Evolutionary conservation across 306 rosid species (phyloP).

Genomic region (Luffa aegyptiaca): DNA sequence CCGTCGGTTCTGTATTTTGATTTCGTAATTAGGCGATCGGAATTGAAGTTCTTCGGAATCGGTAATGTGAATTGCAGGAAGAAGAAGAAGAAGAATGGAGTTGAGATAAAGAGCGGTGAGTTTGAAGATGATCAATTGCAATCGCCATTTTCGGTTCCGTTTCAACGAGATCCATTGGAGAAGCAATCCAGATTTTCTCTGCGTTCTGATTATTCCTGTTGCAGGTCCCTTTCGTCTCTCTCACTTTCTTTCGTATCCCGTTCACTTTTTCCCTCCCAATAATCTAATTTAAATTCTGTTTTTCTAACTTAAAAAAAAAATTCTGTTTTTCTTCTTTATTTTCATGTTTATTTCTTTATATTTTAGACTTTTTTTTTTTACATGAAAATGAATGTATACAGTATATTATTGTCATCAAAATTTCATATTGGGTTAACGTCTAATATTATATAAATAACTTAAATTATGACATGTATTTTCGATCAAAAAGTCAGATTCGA

Average conservation of each 20-base stretch:
- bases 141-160: conserved; percentile 10
- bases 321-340: no score
- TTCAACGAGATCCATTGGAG: conserved; percentile 5
- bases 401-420: background rate
- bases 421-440: background rate
- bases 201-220: conserved; percentile 6
- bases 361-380: no score
- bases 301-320: background rate
- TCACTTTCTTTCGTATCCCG: background rate
- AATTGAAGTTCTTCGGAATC: background rate
- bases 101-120: background rate
- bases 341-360: no score
- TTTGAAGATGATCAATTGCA: conserved; percentile 13
- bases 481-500: no score
- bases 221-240: background rate
- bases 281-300: background rate
- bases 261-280: conserved; percentile 19
- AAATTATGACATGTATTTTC: no score
- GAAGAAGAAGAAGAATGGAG: conserved; percentile 12
- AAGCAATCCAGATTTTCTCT: conserved; percentile 8
- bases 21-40: background rate
- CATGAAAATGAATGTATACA: no score
- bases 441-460: no score
- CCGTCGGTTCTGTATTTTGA: background rate
- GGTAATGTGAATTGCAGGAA: conserved; percentile 5